Percentiles rank a stretch among this genome's conserved stretches.
Evolutionary conservation across 1,284 basidiomycete species (phyloP).

Genomic region (Cryptococcus depauperatus): DNA sequence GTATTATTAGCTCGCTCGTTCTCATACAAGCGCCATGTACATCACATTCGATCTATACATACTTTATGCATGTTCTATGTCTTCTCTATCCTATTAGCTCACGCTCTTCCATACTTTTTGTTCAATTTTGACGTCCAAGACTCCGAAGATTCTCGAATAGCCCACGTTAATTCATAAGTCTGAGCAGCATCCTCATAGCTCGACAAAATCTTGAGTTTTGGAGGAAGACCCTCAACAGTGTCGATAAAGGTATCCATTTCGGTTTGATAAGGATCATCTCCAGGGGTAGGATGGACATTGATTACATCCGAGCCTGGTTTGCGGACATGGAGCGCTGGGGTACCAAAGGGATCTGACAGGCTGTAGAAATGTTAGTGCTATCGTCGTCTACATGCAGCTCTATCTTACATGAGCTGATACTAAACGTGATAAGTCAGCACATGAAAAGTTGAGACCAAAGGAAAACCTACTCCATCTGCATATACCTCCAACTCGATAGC

Average conservation of each 20-base stretch:
- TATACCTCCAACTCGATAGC: slow-evolving; percentile 42
- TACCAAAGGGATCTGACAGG: slow-evolving; percentile 44
- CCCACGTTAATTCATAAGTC: slow-evolving; percentile 59
- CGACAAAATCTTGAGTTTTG: slow-evolving; percentile 36
- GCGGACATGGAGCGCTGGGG: slow-evolving; percentile 41
- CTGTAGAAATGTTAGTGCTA: no score
- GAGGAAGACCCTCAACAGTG: slow-evolving; percentile 33
- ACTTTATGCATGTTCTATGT: background rate
- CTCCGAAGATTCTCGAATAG: slow-evolving; percentile 29
- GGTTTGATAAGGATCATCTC: slow-evolving; percentile 46
- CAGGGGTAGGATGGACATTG: slow-evolving; percentile 23
- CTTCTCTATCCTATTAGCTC: background rate
- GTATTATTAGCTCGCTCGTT: no score
- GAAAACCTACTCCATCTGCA: slow-evolving; percentile 33
- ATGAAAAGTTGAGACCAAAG: background rate
- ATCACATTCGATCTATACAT: no score
- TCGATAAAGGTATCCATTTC: slow-evolving; percentile 46
- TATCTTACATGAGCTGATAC: slow-evolving; percentile 32
- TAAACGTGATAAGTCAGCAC: slow-evolving; percentile 6
- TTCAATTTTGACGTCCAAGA: slow-evolving; percentile 18
- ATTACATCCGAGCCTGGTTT: slow-evolving; percentile 33
- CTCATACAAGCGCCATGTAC: no score
- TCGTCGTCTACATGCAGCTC: background rate
- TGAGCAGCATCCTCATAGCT: slow-evolving; percentile 63
- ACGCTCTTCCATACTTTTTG: slow-evolving; percentile 1